Conservation (phyloP, 169 alveolate genomes). For the Cryptosporidium sp. region DNA sequence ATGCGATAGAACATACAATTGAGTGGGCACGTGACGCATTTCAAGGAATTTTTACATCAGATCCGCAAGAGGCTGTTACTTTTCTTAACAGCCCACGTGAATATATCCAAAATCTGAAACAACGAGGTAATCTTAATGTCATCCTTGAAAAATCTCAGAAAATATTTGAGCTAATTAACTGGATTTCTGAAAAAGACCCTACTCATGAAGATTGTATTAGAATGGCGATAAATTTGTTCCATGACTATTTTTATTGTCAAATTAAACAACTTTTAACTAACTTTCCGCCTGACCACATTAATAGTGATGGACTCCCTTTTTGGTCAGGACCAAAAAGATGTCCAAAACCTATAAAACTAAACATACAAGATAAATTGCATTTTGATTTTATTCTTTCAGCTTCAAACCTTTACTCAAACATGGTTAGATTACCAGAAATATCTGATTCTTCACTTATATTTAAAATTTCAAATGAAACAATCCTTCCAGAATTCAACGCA, state of each 20-base stretch:
- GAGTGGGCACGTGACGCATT: slow-evolving; percentile 99
- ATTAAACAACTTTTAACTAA: slow-evolving; percentile 93
- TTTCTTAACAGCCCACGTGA: slow-evolving; percentile 85
- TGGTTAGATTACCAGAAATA: slow-evolving; percentile 81
- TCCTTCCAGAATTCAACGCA: slow-evolving; percentile 79
- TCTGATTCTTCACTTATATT: slow-evolving; percentile 75
- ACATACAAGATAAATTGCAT: slow-evolving; percentile 87
- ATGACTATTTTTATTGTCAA: slow-evolving; percentile 89
- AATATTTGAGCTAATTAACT: slow-evolving; percentile 33
- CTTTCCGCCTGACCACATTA: slow-evolving; percentile 95
- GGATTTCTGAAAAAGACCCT: slow-evolving; percentile 58
- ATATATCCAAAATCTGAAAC: slow-evolving; percentile 77
- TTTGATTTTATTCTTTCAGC: slow-evolving; percentile 89
- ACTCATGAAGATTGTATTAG: slow-evolving; percentile 82
- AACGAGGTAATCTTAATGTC: slow-evolving; percentile 75
- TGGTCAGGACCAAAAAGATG: slow-evolving; percentile 99
- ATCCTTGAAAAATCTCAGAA: slow-evolving; percentile 76
- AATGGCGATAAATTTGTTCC: slow-evolving; percentile 87
- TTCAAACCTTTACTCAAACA: slow-evolving; percentile 91
- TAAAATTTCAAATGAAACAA: slow-evolving; percentile 75
- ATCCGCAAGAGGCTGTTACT: slow-evolving; percentile 90
- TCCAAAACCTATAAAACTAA: slow-evolving; percentile 93
- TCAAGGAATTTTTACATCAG: slow-evolving; percentile 94
- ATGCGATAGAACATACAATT: slow-evolving; percentile 97
- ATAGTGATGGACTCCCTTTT: slow-evolving; percentile 94